These are phyloP conservation scores for Didymosphaeria variabile DNA, from an alignment of 2,329 filamentous ascomycete species.

Conservation along the genomic window DNA sequence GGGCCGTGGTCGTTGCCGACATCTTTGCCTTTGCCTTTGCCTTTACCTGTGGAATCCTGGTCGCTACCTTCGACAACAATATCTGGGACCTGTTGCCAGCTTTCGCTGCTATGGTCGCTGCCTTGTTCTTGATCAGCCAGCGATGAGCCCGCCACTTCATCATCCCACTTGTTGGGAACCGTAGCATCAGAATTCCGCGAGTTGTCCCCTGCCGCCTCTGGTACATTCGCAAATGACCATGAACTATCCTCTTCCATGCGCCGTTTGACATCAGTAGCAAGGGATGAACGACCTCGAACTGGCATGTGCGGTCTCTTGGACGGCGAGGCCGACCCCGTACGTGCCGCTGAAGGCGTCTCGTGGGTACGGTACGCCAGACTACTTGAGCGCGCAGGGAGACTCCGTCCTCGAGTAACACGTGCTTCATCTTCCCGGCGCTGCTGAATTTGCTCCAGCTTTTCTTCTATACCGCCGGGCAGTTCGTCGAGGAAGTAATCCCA, in stretches of 20 bases:
- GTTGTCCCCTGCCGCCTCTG: constrained; percentile 19
- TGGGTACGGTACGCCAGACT: constrained; percentile 21
- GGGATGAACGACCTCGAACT: constrained; percentile 54
- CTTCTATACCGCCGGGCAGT: not conserved
- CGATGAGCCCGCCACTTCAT: constrained; percentile 28
- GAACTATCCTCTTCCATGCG: constrained; percentile 55
- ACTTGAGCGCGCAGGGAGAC: constrained; percentile 24
- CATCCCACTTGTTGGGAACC: constrained; percentile 38
- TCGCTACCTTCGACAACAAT: constrained; percentile 37
- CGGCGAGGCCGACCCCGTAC: constrained; percentile 24
- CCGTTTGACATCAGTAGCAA: constrained; percentile 59
- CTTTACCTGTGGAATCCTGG: constrained; percentile 11
- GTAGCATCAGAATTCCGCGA: constrained; percentile 10
- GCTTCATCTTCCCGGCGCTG: constrained; percentile 16
- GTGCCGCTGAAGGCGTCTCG: constrained; percentile 8
- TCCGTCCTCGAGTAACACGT: constrained; percentile 17
- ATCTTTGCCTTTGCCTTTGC: constrained; percentile 40
- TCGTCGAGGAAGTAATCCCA: constrained; percentile 5
- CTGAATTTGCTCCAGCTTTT: not conserved
- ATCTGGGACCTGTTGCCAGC: constrained; percentile 52
- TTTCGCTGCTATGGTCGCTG: constrained; percentile 50
- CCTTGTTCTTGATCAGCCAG: constrained; percentile 37
- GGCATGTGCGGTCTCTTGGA: constrained; percentile 57
- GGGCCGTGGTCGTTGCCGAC: constrained; percentile 16
- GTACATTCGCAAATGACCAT: constrained; percentile 43